Base-by-base conservation (phyloP, 2,329 filamentous ascomycete genomes). In the Fusarium marasasianum region DNA sequence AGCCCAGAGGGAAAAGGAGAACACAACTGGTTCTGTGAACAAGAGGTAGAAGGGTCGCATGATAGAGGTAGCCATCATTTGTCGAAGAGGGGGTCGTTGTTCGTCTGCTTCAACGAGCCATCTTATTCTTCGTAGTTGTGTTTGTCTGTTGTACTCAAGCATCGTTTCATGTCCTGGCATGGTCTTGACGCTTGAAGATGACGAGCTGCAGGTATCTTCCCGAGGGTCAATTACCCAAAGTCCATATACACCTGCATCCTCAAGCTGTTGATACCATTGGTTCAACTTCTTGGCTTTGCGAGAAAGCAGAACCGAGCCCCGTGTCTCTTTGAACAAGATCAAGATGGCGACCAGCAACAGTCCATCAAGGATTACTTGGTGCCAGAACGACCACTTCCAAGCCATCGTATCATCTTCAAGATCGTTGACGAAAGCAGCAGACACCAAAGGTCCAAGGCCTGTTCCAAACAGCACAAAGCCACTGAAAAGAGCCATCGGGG, bases 321-420 rank as follows among this genome's bases (percentile, higher is more conserved):
- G 86, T 7, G 94, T 98, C 81, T 98, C 95, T 50, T 91, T 90
- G 82, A 98, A 95, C 63, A 94, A 89, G 10, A 93, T 61, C 17
- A 89, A 86, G 29, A 97, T 88, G 3, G 91, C 83, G 2, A 89
- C 74, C 61, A 83, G 88, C 51, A 96, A 81, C 2, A 91, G 80
- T 0, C 86, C 90, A 62, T 91, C 90, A 29, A 89, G 83, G 51
- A 98, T 94, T 13, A 91, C 90, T 76, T 98, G 95, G 35, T 95
- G 87, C 87, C 94, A 97, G 80, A 97, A 97, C 1, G 95, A 90
- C 95, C 95, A 98, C 71, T 94, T 90, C 94, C 94, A 97, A 6
- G 82, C 81, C n/a, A 79, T 68, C 0, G 78, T 81, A 13, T 80
- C 76, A 15, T 83, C 77, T 2, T 83, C 87, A 3, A 89, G 86